Evolutionary conservation across 176 grass and related monocot species (phyloP).

Genomic region (Aegilops umbellulata): DNA sequence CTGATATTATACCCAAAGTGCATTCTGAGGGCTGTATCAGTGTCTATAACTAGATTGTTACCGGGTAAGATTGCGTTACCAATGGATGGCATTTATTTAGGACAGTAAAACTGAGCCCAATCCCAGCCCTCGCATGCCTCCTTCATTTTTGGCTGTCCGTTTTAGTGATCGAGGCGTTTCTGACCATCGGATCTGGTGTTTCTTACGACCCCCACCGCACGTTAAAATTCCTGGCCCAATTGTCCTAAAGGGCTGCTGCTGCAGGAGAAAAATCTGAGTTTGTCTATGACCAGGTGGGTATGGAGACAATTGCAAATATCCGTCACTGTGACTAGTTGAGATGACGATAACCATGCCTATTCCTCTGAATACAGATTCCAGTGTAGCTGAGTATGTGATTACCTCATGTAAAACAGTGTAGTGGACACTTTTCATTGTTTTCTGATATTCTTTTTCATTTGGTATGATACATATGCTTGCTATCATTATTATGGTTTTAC

Average conservation of each 20-base stretch:
- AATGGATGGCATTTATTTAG: neutral
- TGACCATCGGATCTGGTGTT: too few relatives aligned
- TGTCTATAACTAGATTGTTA: neutral
- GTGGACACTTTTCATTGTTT: neutral
- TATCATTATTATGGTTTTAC: neutral
- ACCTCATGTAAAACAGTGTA: neutral
- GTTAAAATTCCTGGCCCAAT: too few relatives aligned
- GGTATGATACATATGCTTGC: neutral
- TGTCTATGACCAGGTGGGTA: neutral
- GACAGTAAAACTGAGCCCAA: neutral
- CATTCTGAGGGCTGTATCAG: neutral
- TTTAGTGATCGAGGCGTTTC: too few relatives aligned
- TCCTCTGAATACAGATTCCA: neutral
- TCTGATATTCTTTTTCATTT: conserved; percentile 15
- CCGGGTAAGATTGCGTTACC: neutral
- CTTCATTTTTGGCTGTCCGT: too few relatives aligned
- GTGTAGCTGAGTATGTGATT: neutral
- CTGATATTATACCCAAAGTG: neutral
- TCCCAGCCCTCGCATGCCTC: too few relatives aligned
- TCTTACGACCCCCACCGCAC: too few relatives aligned
- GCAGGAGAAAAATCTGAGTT: neutral
- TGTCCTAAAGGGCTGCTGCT: too few relatives aligned
- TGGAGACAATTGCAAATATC: neutral
- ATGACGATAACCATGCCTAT: neutral
- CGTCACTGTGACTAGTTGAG: neutral